These are phyloP conservation scores for Paradendryphiella salina DNA, from an alignment of 2,329 filamentous ascomycete species.

Conservation along the genomic window DNA sequence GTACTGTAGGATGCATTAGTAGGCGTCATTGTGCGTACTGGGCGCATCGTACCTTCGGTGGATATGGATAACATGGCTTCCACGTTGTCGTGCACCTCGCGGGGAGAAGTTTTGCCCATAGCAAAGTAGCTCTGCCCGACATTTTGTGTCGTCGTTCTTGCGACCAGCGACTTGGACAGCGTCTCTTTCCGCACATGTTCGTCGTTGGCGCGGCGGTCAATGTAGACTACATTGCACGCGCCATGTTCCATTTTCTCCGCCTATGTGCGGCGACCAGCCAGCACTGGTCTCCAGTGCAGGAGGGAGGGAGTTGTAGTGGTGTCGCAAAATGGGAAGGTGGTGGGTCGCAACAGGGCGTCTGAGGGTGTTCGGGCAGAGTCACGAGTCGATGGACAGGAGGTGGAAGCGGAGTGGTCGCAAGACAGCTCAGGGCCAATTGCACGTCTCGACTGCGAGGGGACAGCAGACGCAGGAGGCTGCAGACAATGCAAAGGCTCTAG, in stretches of 20 bases:
- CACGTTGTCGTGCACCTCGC: constrained; percentile 46
- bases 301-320: constrained; percentile 23
- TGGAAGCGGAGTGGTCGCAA: constrained; percentile 12
- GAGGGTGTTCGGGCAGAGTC: constrained; percentile 8
- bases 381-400: constrained; percentile 1
- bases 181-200: constrained; percentile 46
- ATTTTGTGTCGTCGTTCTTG: constrained; percentile 39
- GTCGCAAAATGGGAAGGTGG: constrained; percentile 27
- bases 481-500: constrained; percentile 14
- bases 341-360: constrained; percentile 13
- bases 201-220: constrained; percentile 49
- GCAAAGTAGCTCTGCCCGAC: constrained; percentile 45
- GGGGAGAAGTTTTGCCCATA: constrained; percentile 34
- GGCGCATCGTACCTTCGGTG: constrained; percentile 44
- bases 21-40: background rate
- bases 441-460: constrained; percentile 3
- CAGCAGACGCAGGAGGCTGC: constrained; percentile 14
- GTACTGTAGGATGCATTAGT: constrained; percentile 37
- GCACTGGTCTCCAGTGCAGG: constrained; percentile 40
- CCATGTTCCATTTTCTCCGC: constrained; percentile 50
- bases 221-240: constrained; percentile 51
- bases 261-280: constrained; percentile 37
- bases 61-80: constrained; percentile 48
- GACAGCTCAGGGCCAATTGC: constrained; percentile 21
- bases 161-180: constrained; percentile 41